Evolutionary conservation across 2,329 filamentous ascomycete genomes (phyloP).

Genomic region (Exophiala lecanii-corni): DNA sequence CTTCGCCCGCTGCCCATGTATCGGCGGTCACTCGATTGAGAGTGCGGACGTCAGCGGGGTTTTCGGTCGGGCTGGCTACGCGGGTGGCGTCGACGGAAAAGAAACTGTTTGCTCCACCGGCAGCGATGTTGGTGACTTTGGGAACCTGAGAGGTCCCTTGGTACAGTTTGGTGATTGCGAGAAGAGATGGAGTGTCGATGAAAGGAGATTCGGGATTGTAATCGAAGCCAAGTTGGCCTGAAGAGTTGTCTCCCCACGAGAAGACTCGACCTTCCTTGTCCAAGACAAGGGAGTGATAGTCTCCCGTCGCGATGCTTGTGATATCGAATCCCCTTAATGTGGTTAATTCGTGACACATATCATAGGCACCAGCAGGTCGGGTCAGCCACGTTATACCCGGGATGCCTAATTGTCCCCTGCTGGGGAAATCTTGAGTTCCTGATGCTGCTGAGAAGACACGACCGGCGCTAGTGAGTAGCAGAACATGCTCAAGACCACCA

Average conservation of each 20-base stretch:
- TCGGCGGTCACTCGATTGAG: constrained; percentile 63
- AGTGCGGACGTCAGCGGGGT: constrained; percentile 37
- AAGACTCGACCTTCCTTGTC: constrained; percentile 75
- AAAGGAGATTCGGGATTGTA: constrained; percentile 57
- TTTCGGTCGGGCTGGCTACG: constrained; percentile 45
- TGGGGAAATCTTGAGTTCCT: constrained; percentile 71
- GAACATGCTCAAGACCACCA: constrained; percentile 77
- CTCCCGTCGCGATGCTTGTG: constrained; percentile 72
- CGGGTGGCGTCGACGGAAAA: constrained; percentile 76
- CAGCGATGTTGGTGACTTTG: constrained; percentile 70
- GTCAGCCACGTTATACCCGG: constrained; percentile 76
- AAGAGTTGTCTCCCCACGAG: constrained; percentile 84
- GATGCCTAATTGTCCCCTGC: constrained; percentile 80
- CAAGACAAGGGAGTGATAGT: constrained; percentile 77
- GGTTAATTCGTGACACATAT: constrained; percentile 74
- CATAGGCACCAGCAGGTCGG: constrained; percentile 70
- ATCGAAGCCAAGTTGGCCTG: constrained; percentile 86
- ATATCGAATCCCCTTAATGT: constrained; percentile 68
- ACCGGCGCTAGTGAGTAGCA: constrained; percentile 78
- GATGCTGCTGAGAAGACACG: constrained; percentile 86
- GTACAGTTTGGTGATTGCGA: constrained; percentile 72
- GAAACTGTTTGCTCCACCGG: constrained; percentile 82
- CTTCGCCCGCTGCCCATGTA: constrained; percentile 81
- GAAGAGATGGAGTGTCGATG: constrained; percentile 64
- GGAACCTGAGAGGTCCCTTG: constrained; percentile 58